Evolutionary conservation across 2,329 filamentous ascomycete species (phyloP).

Genomic region (Graphium sp.): DNA sequence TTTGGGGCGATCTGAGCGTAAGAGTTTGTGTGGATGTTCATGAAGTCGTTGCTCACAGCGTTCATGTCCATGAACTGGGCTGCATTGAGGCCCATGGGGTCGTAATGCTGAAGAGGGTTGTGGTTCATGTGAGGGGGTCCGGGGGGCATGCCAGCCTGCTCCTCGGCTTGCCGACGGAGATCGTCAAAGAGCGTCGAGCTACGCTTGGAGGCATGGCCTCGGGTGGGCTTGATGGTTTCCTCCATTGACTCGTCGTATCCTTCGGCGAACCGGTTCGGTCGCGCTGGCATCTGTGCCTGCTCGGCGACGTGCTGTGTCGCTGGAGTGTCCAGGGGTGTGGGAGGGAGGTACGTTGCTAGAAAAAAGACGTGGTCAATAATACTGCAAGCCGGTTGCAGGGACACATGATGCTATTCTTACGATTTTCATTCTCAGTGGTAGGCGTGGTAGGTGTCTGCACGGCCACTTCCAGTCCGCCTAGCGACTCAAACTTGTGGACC

Average conservation of each 20-base stretch:
- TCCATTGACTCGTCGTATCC: conserved; percentile 50
- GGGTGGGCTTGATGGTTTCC: conserved; percentile 42
- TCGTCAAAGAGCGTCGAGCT: conserved; percentile 39
- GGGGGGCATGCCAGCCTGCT: conserved; percentile 10
- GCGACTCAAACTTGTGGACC: conserved; percentile 39
- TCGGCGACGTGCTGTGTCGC: conserved; percentile 1
- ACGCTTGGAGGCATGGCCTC: conserved; percentile 21
- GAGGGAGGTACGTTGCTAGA: conserved; percentile 40
- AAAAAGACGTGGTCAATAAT: no score
- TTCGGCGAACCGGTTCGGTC: conserved; percentile 35
- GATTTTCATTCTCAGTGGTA: conserved; percentile 36
- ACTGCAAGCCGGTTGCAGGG: no score
- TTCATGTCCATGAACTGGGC: conserved; percentile 40
- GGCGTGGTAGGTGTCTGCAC: conserved; percentile 43
- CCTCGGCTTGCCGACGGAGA: conserved; percentile 38
- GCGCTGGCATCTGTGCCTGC: conserved; percentile 16
- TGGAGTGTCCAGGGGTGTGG: conserved; percentile 52
- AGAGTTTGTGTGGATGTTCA: conserved; percentile 14
- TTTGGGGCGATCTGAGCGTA: no score
- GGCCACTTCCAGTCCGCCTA: conserved; percentile 26
- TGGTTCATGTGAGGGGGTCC: conserved; percentile 5
- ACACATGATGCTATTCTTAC: conserved; percentile 34
- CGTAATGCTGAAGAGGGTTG: conserved; percentile 23
- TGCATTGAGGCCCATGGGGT: conserved; percentile 29
- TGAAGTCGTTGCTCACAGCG: conserved; percentile 24